Conservation (phyloP, 345 rosid genomes). For the Salix caprea region DNA sequence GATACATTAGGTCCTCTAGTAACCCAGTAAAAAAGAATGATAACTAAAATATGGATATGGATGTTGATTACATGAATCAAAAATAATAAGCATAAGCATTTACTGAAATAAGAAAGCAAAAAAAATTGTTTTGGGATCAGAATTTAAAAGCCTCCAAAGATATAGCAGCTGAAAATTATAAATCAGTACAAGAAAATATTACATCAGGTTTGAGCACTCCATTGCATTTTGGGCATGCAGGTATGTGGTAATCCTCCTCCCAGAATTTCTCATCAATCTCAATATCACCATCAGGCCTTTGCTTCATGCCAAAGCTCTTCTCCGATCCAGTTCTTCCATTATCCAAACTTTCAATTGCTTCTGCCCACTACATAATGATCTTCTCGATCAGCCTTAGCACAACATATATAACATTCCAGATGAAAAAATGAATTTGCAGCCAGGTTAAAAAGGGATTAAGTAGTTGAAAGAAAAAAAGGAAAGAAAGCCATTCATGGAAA, state of each 20-base stretch:
- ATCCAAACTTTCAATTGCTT: slow-evolving; percentile 78
- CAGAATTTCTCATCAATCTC: slow-evolving; percentile 94
- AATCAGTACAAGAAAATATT: slow-evolving; percentile 7
- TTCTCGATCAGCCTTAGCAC: neutral
- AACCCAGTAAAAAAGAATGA: neutral
- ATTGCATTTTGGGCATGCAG: slow-evolving; percentile 68
- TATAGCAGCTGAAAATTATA: neutral
- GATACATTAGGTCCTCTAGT: neutral
- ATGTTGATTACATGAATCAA: neutral
- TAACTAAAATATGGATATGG: neutral
- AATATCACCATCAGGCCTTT: slow-evolving; percentile 93
- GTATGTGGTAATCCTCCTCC: slow-evolving; percentile 82
- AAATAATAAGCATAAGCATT: neutral
- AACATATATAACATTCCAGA: neutral
- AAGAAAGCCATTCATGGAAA: neutral
- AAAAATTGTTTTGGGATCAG: neutral
- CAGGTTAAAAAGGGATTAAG: neutral
- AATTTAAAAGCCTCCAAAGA: neutral
- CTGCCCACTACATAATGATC: slow-evolving; percentile 63
- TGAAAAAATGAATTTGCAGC: neutral
- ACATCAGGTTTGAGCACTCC: slow-evolving; percentile 91
- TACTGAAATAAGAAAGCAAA: neutral
- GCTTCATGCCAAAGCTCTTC: slow-evolving; percentile 94
- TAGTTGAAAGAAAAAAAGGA: neutral
- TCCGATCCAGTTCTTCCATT: slow-evolving; percentile 72